Evolutionary conservation across 441 rosid genomes (phyloP), one percentile per base, ranked within the genome.

Genomic region (Aleurites moluccanus): DNA sequence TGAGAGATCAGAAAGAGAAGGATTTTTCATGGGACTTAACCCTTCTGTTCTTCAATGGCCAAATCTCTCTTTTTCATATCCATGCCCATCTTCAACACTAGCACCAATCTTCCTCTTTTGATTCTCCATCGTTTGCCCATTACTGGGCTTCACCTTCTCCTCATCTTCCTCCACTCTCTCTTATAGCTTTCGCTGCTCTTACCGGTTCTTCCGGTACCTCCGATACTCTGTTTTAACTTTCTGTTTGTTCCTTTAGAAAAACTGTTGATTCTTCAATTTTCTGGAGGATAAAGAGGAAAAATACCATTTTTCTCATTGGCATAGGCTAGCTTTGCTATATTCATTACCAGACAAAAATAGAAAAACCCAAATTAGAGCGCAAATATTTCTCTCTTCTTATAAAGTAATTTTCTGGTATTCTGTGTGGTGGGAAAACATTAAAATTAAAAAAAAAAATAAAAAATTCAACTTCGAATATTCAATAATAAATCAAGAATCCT

Each of bases 111-210:
- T 62, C 73, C 81, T 70, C 79, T 88, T 23, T 61, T 86, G 75
- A 86, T 74, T 72, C 87, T 84, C 50, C 82, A 67, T 68, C 86
- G 83, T 47, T 84, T 87, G 53, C 93, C 97, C 49, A 84, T 91
- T 73, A 86, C 91, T 11, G 88, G 84, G 42, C 81, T 91, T 53
- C 88, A 87, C 61, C 93, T 88, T 49, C 95, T 92, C 77, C 93
- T 92, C 66, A 86, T 92, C 83, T 81, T 94, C 67, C 94, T 94
- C 63, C 98, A 94, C 81, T 87, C 97, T 50, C 91, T 94, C 57
- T 94, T 90, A 86, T 94, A 89, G 72, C 88, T 80, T 79, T 73
- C 33, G 20, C 68, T 76, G 27, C 15, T 67, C 60, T 33, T 57
- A 27, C 89, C 76, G 82, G 80, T 53, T 72, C 62, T 63, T 4